phyloP scores from a whole-genome alignment of 1,284 basidiomycete species.

The Farysia itapuensis region DNA sequence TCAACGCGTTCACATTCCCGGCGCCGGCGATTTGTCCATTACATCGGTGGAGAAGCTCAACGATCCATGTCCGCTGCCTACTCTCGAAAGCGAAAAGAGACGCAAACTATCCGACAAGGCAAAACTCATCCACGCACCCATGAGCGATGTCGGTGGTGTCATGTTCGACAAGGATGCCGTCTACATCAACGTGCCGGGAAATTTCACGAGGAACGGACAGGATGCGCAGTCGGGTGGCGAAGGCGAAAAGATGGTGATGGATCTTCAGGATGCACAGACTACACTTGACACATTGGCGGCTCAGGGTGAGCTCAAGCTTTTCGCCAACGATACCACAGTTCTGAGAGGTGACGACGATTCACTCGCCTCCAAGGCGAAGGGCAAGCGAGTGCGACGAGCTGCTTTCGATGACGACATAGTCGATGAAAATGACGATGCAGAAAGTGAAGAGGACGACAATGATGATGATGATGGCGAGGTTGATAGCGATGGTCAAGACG shows the following conservation, averaged over 20 bases:
- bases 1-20: constrained; percentile 88
- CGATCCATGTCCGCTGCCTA: constrained; percentile 93
- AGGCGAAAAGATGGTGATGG: constrained; percentile 96
- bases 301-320: constrained; percentile 79
- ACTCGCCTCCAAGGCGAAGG: constrained; percentile 2
- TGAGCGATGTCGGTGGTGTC: constrained; percentile 96
- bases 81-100: constrained; percentile 86
- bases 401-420: constrained; percentile 50
- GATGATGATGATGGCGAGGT: constrained; percentile 46
- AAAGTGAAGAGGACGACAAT: constrained; percentile 44
- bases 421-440: constrained; percentile 57
- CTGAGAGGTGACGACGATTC: constrained; percentile 13
- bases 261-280: constrained; percentile 79
- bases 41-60: constrained; percentile 74
- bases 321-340: constrained; percentile 70
- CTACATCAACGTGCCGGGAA: constrained; percentile 95
- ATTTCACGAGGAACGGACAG: constrained; percentile 70
- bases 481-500: constrained; percentile 38
- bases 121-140: constrained; percentile 92
- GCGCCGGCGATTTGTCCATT: constrained; percentile 80
- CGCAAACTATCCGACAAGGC: constrained; percentile 93
- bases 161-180: constrained; percentile 98
- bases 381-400: constrained; percentile 39
- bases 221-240: constrained; percentile 68
- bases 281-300: constrained; percentile 84